Evolutionary conservation across 768 basidiomycete genomes (phyloP), one percentile per base, ranked within the genome.

Genomic region (Tricholomella constricta): DNA sequence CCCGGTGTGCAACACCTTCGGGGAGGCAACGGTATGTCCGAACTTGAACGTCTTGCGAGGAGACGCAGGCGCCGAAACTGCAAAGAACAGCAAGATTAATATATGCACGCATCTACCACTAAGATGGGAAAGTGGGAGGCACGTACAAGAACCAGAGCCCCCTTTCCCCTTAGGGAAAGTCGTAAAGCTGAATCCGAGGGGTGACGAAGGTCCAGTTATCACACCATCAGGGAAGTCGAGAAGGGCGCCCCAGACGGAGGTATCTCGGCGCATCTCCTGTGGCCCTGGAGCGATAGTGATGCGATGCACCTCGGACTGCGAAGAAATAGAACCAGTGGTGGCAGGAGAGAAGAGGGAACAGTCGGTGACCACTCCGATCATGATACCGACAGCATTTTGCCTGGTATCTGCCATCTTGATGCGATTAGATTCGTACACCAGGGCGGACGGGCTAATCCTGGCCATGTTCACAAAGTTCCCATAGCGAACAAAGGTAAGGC

Each of bases 231-330:
- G 19, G 25, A 55, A 55, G 2, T 34, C 38, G 11, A 55, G 29
- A 11, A 55, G n/a, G 36, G 32, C 6, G 6, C 54, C 54, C 54
- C 54, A 55, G 4, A 49, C 6, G 3, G 54, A 48, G 10, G 34
- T 44, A 20, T 55, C 54, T 7, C 54, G 12, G n/a, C 48, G 46
- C 36, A 41, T 41, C 48, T 55, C 54, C 19, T 55, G 54, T 11
- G 47, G 22, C 8, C 40, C 48, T 12, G 54, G 48, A 12, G 19
- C 46, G 20, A 55, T 49, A 6, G 54, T 50, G 26, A 55, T 25
- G 20, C 43, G 25, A 9, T 51, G 32, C 2, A 41, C 22, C n/a
- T 37, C 17, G 19, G 4, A 26, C 17, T 20, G 37, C 2, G 32
- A 37, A 2, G 19, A 4, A 20, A 32, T 7, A 3, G 22, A 45